Base-by-base conservation (phyloP, 2,329 filamentous ascomycete genomes). In the Chaetomiaceae sp. region DNA sequence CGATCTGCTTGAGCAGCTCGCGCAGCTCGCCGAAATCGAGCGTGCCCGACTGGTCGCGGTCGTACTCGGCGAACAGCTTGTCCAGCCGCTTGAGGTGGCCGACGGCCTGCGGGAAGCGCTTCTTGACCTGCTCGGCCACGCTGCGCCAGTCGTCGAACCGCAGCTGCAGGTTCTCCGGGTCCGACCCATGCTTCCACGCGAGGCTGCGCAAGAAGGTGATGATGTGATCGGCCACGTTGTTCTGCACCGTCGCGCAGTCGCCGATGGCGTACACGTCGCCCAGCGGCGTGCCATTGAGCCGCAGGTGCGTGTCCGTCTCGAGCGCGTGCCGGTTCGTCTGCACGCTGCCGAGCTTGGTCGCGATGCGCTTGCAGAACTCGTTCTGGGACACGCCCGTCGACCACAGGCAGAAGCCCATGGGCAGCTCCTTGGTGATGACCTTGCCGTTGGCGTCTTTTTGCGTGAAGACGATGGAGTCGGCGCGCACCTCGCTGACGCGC, bases 181-280 rank as follows among this genome's bases (percentile, higher is more conserved):
- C 87, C 62, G 87, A 86, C 66, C 91, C 92, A 57, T 87, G 89
- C 69, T 96, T 92, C 84, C 87, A 96, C 9, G 93, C 90, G 2
- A 95, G 77, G 14, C 83, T 89, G 55, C 90, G 89, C 10, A 99
- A 78, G 71, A 97, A 99, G 17, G 82, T 86, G 42, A 96, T 78
- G 61, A 99, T 85, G 70, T 96, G 86, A 64, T 95, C 89, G 3
- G 91, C 88, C 2, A 97, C 77, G 61, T 99, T 99, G 74, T 99
- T 99, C 65, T 99, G 95, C 0, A 99, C 92, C 0, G 95, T 99
- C 6, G 89, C 78, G 71, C 93, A 97, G 70, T 99, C 93, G 13
- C 93, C 93, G 55, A 99, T 90, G 42, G 91, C 91, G 64, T 99
- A 99, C 19, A 99, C 90, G 55, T 97, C 92, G 33, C 93, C 93